These are phyloP conservation scores for Candida tropicalis DNA, from an alignment of 1,139 yeast genomes.

Conservation along the genomic window DNA sequence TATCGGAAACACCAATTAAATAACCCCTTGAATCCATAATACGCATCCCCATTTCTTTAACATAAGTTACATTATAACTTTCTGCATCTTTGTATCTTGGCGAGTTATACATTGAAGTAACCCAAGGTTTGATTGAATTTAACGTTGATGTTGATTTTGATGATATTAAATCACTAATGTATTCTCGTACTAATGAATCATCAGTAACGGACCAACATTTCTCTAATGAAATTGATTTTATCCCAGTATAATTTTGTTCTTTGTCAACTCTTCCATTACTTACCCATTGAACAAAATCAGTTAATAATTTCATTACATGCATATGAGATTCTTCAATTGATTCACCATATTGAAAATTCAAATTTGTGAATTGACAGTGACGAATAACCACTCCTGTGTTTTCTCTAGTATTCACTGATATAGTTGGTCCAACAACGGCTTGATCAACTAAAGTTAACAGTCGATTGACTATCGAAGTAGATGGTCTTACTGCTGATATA, in stretches of 20 bases:
- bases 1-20: constrained; percentile 11
- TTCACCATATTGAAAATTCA: constrained; percentile 33
- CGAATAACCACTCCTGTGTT: constrained; percentile 18
- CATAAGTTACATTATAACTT: constrained; percentile 14
- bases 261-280: constrained; percentile 7
- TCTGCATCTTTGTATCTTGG: constrained; percentile 26
- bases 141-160: background rate
- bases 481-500: background rate
- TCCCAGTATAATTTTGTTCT: constrained; percentile 7
- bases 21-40: constrained; percentile 11
- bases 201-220: constrained; percentile 39
- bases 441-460: constrained; percentile 21
- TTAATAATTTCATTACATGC: constrained; percentile 26
- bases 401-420: constrained; percentile 15
- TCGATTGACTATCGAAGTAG: background rate
- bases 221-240: constrained; percentile 21
- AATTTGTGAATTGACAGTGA: constrained; percentile 15
- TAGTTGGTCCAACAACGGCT: constrained; percentile 21
- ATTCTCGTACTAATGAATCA: constrained; percentile 27
- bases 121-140: constrained; percentile 17
- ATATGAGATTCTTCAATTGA: constrained; percentile 31
- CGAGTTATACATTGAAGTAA: constrained; percentile 25
- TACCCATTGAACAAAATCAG: constrained; percentile 22
- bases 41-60: constrained; percentile 9
- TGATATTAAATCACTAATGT: constrained; percentile 15